Base-by-base conservation (phyloP, 2,329 filamentous ascomycete species). In the Talaromyces sp. region DNA sequence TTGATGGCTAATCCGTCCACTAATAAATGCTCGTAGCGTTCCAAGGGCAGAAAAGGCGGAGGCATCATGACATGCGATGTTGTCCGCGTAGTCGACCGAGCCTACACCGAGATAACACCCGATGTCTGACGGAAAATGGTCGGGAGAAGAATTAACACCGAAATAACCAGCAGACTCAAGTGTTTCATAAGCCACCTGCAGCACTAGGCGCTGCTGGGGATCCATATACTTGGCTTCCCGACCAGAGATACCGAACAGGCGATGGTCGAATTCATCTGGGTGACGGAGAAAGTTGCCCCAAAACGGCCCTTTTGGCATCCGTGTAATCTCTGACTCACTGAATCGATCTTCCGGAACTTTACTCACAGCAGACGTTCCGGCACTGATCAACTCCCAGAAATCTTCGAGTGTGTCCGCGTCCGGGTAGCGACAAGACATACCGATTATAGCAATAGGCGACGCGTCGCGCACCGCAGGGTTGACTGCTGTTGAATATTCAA, bases 401-500 rank as follows among this genome's bases (percentile, higher is more conserved):
- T 72, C 71, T 15, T 73, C 71, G 5, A 73, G 73, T 11, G 65
- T 67, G 31, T 62, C 64, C 37, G 67, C 68, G 0, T 75, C 77
- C 0, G 78, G 77, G 31, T 79, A 75, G 0, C 78, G 69, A 33
- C 78, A 77, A 1, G 69, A 74, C 54, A 58, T 76, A 28, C 77
- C 76, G 9, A 79, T 65, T 10, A 80, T 67, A 22, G 77, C 78
- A 35, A 79, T 77, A 40, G n/a, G n/a, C n/a, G n/a, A n/a, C n/a
- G n/a, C n/a, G n/a, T n/a, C n/a, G n/a, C n/a, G n/a, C n/a, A n/a
- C n/a, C n/a, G n/a, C n/a, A n/a, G n/a, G n/a, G n/a, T n/a, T n/a
- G n/a, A 37, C 2, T 51, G 46, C 13, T n/a, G 25, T 25, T 46
- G 22, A 8, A n/a, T n/a, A n/a, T n/a, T n/a, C n/a, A n/a, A n/a